Evolutionary conservation across 2,329 filamentous ascomycete species (phyloP).

Genomic region (Sporothrix luriei): DNA sequence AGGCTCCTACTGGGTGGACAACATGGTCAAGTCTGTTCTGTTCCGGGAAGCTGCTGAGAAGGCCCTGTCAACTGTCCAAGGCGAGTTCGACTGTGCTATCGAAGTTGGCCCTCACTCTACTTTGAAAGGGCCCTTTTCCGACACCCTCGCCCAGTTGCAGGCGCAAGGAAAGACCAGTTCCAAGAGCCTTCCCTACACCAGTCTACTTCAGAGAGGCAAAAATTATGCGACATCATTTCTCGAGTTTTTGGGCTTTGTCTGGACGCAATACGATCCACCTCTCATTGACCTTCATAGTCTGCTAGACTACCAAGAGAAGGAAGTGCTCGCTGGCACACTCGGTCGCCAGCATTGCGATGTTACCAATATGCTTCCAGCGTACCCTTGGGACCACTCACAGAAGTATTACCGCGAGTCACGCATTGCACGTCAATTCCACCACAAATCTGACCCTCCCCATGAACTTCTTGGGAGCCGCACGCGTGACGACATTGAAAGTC

Average conservation of each 20-base stretch:
- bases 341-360: conserved; percentile 25
- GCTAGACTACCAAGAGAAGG: conserved; percentile 36
- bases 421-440: conserved; percentile 28
- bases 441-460: conserved; percentile 27
- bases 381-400: conserved; percentile 35
- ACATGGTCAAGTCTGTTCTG: conserved; percentile 41
- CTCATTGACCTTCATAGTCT: conserved; percentile 36
- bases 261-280: conserved; percentile 41
- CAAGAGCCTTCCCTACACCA: conserved; percentile 42
- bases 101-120: conserved; percentile 41
- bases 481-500: conserved; percentile 29
- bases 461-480: conserved; percentile 35
- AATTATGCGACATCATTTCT: conserved; percentile 42
- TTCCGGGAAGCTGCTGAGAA: conserved; percentile 36
- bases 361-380: conserved; percentile 34
- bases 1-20: conserved; percentile 41
- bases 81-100: conserved; percentile 43
- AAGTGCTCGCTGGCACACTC: background rate
- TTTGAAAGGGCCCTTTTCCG: conserved; percentile 35
- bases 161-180: conserved; percentile 37
- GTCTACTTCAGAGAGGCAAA: conserved; percentile 41
- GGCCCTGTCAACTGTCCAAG: conserved; percentile 33
- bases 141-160: conserved; percentile 31
- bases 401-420: conserved; percentile 35
- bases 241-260: conserved; percentile 44